Evolutionary conservation across 208 protist genomes (phyloP), one percentile per base, ranked within the genome.

Genomic region (Crithidia expoeki): DNA sequence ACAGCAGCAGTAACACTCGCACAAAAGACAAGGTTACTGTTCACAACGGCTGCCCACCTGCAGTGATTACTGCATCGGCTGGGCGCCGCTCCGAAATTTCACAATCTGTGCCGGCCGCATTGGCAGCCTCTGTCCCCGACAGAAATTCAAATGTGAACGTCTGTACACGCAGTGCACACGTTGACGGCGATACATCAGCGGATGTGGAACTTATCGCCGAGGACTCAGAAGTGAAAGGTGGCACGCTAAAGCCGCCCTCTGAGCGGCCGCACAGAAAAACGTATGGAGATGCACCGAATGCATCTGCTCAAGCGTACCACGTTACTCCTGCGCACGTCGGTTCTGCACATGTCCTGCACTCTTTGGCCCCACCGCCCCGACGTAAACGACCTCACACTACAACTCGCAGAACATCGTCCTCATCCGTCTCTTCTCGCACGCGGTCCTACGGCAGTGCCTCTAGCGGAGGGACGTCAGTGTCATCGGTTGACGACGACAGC

Each of bases 211-310:
- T 30, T 6, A 28, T 23, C 21, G 23, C 44, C 9, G 69, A 75
- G 23, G 69, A 68, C 12, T 42, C 42, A 2, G 61, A 75, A 16
- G 42, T 32, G 16, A 63, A 61, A 51, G 61, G 68, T 64, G 69
- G 69, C 25, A 68, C 64, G 69, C 69, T 49, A 47, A 27, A 46
- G 69, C 69, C 53, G 69, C 61, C 69, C n/a, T 47, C 28, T 42
- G 9, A 53, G 69, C 69, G 69, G 61, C 69, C 61, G 4, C 38
- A 17, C 2, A 65, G 38, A 51, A 36, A 51, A 44, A 55, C 23
- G 30, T 11, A 12, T 28, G 32, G 25, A 14, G 27, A 23, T 28
- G 32, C 36, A 21, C 6, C 25, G 23, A 10, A 25, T 30, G 16
- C 19, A 44, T 32, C 53, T n/a, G 30, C 28, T 33, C 28, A 53